A percentile compares a stretch with the other conserved stretches of the same genome.
Conservation (phyloP, 495 filamentous ascomycete genomes). For the Neurospora sp. region DNA sequence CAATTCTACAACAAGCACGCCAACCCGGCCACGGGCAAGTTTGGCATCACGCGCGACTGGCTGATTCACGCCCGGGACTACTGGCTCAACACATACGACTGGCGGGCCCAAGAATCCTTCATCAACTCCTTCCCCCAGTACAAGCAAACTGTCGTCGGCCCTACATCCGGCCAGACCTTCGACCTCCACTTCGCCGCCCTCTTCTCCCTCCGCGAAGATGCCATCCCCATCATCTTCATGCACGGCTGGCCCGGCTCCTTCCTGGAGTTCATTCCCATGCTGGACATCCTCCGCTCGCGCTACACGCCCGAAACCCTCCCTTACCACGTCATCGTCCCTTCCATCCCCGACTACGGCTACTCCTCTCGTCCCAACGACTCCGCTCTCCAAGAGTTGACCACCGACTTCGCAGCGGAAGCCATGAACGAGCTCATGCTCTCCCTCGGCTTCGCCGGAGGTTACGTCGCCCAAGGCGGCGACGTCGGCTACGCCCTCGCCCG, state of each 20-base stretch:
- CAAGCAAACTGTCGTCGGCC: constrained; percentile 36
- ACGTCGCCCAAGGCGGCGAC: constrained; percentile 59
- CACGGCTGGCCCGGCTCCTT: constrained; percentile 39
- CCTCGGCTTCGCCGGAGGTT: constrained; percentile 46
- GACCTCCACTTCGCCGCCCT: constrained; percentile 53
- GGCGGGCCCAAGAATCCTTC: constrained; percentile 40
- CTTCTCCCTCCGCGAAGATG: constrained; percentile 48
- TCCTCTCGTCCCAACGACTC: constrained; percentile 43
- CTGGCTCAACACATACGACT: constrained; percentile 41
- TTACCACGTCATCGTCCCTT: constrained; percentile 58
- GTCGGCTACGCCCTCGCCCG: constrained; percentile 45
- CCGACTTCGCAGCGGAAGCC: constrained; percentile 33
- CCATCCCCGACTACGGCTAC: constrained; percentile 51
- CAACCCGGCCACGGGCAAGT: constrained; percentile 17
- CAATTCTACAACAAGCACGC: constrained; percentile 12
- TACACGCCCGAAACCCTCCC: constrained; percentile 47
- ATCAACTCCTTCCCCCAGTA: constrained; percentile 60
- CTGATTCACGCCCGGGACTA: constrained; percentile 39
- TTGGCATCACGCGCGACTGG: constrained; percentile 49
- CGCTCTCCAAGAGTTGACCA: constrained; percentile 27
- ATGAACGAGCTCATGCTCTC: constrained; percentile 49
- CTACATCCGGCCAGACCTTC: constrained; percentile 23
- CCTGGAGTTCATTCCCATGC: constrained; percentile 41
- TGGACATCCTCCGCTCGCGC: constrained; percentile 34
- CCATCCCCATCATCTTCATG: constrained; percentile 48